Evolutionary conservation across 805 yeast species (phyloP).

Genomic region (Candida arabinofermentans): DNA sequence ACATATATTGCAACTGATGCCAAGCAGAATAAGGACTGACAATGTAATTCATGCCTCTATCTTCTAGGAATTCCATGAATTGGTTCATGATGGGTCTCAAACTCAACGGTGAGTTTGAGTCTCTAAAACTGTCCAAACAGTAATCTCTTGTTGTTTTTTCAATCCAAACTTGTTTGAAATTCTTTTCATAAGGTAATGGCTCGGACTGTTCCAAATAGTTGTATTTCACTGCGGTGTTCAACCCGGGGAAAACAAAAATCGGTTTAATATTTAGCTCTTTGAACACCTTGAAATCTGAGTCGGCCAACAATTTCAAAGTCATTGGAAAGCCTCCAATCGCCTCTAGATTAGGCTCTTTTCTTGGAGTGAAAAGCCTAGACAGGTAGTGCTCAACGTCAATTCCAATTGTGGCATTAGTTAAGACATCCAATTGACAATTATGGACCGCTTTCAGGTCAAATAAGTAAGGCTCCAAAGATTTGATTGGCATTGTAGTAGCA

Average conservation of each 20-base stretch:
- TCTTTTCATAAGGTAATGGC: conserved; percentile 33
- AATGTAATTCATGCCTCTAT: conserved; percentile 55
- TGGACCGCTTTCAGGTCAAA: conserved; percentile 64
- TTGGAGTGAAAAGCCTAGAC: conserved; percentile 53
- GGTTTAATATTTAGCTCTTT: conserved; percentile 66
- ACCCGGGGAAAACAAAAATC: conserved; percentile 73
- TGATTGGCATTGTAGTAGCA: too few species aligned
- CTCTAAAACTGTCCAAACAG: conserved; percentile 48
- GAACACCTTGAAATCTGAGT: conserved; percentile 59
- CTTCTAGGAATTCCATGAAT: conserved; percentile 53
- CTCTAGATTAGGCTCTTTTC: conserved; percentile 64
- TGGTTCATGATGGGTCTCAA: conserved; percentile 49
- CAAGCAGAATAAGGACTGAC: conserved; percentile 83
- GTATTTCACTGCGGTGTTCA: conserved; percentile 36
- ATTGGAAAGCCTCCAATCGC: conserved; percentile 82
- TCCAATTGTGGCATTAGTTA: conserved; percentile 68
- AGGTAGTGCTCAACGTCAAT: conserved; percentile 82
- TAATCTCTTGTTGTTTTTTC: conserved; percentile 26
- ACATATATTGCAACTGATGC: conserved; percentile 73
- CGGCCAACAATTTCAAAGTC: conserved; percentile 51
- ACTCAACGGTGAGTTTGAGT: conserved; percentile 45
- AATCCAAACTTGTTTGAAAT: conserved; percentile 47
- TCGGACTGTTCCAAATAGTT: conserved; percentile 24
- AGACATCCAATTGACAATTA: conserved; percentile 54
- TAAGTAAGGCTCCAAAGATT: conserved; percentile 62